These are phyloP conservation scores for Pleurotus djamor DNA, from an alignment of 768 basidiomycete species.

Conservation along the genomic window DNA sequence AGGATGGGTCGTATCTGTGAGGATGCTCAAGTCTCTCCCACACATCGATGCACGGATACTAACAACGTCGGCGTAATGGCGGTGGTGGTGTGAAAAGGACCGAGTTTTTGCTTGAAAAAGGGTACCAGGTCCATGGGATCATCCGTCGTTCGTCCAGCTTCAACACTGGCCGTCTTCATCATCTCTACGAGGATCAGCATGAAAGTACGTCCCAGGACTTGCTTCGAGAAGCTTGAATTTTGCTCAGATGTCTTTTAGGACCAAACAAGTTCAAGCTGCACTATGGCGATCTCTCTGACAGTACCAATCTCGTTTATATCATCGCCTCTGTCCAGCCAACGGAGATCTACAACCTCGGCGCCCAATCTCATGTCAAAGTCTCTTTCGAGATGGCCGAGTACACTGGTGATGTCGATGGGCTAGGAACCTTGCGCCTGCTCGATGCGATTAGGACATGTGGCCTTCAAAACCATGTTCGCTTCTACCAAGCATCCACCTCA, in stretches of 20 bases:
- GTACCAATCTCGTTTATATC: conserved; percentile 96
- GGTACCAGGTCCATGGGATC: conserved; percentile 93
- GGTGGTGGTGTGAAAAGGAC: conserved; percentile 42
- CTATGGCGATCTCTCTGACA: conserved; percentile 93
- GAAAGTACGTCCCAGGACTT: conserved; percentile 57
- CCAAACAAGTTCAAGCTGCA: conserved; percentile 81
- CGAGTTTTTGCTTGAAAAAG: conserved; percentile 81
- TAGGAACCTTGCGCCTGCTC: conserved; percentile 92
- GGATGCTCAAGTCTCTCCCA: conserved; percentile 19
- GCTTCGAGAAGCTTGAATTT: conserved; percentile 2
- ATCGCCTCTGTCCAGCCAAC: conserved; percentile 93
- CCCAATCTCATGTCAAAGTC: conserved; percentile 98
- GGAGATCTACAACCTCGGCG: conserved; percentile 97
- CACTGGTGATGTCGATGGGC: conserved; percentile 94
- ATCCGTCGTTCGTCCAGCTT: conserved; percentile 97
- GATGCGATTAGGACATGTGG: conserved; percentile 97
- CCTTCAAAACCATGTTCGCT: conserved; percentile 87
- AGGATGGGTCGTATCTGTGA: conserved; percentile 94
- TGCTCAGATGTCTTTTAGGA: conserved; percentile 31
- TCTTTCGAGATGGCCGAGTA: conserved; percentile 99
- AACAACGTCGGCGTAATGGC: neutral
- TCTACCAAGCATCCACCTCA: conserved; percentile 97
- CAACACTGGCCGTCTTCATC: conserved; percentile 94
- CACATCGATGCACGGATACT: neutral
- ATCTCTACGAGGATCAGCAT: conserved; percentile 91